Evolutionary conservation across 2,329 filamentous ascomycete genomes (phyloP).

Genomic region (Tympanopsis confertula): DNA sequence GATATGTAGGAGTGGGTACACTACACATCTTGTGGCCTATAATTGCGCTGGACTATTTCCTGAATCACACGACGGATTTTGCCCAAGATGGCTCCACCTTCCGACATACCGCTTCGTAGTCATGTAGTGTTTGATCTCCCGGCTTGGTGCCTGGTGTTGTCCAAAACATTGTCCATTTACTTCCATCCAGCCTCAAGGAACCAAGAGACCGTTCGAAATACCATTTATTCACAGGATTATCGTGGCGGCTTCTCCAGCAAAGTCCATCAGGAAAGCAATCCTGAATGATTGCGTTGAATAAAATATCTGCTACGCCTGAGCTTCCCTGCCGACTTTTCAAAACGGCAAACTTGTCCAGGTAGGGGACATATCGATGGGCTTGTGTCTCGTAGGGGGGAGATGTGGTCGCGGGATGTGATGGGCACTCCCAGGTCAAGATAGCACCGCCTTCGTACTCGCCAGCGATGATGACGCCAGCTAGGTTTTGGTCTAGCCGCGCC

Average conservation of each 20-base stretch:
- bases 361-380: constrained; percentile 67
- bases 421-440: constrained; percentile 95
- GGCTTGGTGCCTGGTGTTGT: constrained; percentile 60
- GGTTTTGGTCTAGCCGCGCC: constrained; percentile 60
- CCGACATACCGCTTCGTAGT: constrained; percentile 69
- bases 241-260: constrained; percentile 79
- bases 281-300: constrained; percentile 91
- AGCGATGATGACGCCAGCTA: constrained; percentile 87
- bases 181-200: constrained; percentile 69
- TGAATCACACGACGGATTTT: too few species aligned
- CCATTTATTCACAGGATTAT: constrained; percentile 98
- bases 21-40: too few species aligned
- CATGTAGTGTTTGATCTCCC: constrained; percentile 40
- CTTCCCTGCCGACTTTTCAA: constrained; percentile 81
- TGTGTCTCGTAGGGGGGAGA: constrained; percentile 37
- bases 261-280: constrained; percentile 80
- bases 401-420: constrained; percentile 46
- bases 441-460: constrained; percentile 95
- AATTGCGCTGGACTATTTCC: too few species aligned
- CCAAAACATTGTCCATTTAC: constrained; percentile 98
- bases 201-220: constrained; percentile 88
- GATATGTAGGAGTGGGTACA: too few species aligned
- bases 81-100: constrained; percentile 51
- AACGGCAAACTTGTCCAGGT: constrained; percentile 95
- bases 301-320: constrained; percentile 84